Evolutionary conservation across 768 basidiomycete species (phyloP).

Genomic region (Pholiota microspora): DNA sequence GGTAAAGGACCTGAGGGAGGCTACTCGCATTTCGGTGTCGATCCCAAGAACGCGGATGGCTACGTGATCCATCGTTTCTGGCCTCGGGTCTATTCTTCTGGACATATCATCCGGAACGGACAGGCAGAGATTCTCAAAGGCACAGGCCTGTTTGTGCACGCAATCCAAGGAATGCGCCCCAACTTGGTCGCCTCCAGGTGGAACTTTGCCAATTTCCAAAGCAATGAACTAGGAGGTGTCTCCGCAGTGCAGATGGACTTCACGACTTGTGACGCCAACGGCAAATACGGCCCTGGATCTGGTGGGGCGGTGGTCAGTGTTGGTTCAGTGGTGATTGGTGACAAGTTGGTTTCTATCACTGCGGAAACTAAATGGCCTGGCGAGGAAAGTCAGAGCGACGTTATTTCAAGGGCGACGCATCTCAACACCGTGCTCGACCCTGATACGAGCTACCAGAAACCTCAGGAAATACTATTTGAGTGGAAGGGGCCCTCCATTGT

Average conservation of each 20-base stretch:
- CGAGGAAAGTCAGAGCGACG: constrained; percentile 45
- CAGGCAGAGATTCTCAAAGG: constrained; percentile 56
- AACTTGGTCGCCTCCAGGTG: constrained; percentile 89
- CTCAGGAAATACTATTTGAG: constrained; percentile 63
- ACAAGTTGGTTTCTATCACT: constrained; percentile 73
- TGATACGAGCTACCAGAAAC: constrained; percentile 81
- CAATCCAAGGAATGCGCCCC: constrained; percentile 98
- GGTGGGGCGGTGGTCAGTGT: constrained; percentile 85
- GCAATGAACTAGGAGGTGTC: constrained; percentile 65
- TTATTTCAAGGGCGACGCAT: constrained; percentile 69
- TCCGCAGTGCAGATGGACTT: constrained; percentile 97
- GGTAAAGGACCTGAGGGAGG: constrained; percentile 89
- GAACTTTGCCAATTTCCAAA: constrained; percentile 96
- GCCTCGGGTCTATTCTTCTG: constrained; percentile 64
- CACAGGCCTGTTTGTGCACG: constrained; percentile 87
- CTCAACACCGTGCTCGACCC: constrained; percentile 58
- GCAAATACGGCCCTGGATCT: constrained; percentile 74
- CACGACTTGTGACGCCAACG: constrained; percentile 77
- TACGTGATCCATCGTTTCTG: constrained; percentile 92
- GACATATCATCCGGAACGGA: constrained; percentile 68
- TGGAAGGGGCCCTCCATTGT: constrained; percentile 77
- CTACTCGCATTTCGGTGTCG: constrained; percentile 81
- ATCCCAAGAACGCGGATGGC: constrained; percentile 68
- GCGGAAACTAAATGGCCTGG: constrained; percentile 78
- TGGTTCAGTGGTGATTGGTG: constrained; percentile 79